Evolutionary conservation across 1,139 yeast genomes (phyloP), one percentile per base, ranked within the genome.

Genomic region (Taphrina flavorubra): DNA sequence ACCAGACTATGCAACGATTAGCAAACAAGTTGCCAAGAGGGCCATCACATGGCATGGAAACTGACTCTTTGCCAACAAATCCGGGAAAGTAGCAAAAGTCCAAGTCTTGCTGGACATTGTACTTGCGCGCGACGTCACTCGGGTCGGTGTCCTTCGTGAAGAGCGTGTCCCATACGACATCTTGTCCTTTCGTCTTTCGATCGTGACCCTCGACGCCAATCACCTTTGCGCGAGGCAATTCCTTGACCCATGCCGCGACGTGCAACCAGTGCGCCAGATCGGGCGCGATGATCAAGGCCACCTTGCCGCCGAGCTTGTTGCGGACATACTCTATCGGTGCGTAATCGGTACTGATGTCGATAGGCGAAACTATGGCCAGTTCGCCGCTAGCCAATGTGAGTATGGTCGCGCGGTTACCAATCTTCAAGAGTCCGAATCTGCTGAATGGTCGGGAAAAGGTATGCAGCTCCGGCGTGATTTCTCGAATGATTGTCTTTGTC

Each of bases 341-440:
- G 60, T 86, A 80, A 0, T 90, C 86, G 1, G 87, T 83, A 83
- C 87, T 85, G 6, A 87, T 83, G 8, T 85, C 77, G 37, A 71
- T 49, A 25, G 62, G 65, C 13, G 60, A 56, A n/a, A 40, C 20
- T 39, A 56, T 40, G 10, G 36, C 49, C 14, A 56, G 11, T 20
- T 20, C 7, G 14, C 69, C 77, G 65, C 79, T 76, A 60, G 77
- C 76, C 34, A 86, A 77, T 42, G 76, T 76, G 68, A 83, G 74
- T 5, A 82, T 75, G 0, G 89, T 84, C 84, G 85, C 82, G 70
- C 91, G 80, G 20, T 84, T 87, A 37, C 92, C 92, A 71, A 87
- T 83, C 69, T 84, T 82, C 67, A 86, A 71, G 53, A 75, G 77
- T 68, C 79, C 77, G 10, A 77, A 74, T 59, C 82, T 73, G 13